phyloP scores from a whole-genome alignment of 331 rosid genomes.

The Malus hybrid region DNA sequence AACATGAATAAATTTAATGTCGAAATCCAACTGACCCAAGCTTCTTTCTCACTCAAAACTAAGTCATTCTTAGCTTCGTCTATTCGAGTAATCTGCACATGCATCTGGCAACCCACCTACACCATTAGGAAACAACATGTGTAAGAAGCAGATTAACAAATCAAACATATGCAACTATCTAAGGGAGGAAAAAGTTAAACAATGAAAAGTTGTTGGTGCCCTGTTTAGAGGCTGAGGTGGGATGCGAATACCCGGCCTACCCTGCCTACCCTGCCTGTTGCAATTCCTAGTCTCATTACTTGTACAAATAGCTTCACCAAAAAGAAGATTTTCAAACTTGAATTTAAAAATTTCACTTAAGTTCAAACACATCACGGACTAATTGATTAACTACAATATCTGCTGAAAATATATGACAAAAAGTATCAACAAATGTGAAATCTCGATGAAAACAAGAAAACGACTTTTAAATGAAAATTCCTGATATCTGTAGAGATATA shows the following conservation, averaged over 20 bases:
- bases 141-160: too few relatives aligned
- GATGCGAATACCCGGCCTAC: neutral
- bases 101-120: slow-evolving; percentile 32
- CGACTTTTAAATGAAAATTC: neutral
- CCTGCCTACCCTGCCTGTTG: neutral
- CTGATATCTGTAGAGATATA: neutral
- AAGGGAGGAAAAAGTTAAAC: too few relatives aligned
- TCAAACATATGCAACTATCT: too few relatives aligned
- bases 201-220: neutral
- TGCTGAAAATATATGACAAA: neutral
- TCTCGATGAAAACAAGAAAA: neutral
- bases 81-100: neutral
- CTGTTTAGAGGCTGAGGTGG: neutral
- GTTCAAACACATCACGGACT: neutral
- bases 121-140: too few relatives aligned
- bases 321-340: neutral
- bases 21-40: slow-evolving; percentile 63
- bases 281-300: neutral
- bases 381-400: neutral
- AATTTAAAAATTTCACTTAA: neutral
- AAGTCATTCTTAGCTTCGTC: neutral
- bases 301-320: neutral
- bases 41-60: slow-evolving; percentile 68
- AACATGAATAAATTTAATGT: slow-evolving; percentile 4
- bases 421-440: neutral